Conservation (phyloP, 352 stramenopile species). For the Pythium plurisporium region DNA sequence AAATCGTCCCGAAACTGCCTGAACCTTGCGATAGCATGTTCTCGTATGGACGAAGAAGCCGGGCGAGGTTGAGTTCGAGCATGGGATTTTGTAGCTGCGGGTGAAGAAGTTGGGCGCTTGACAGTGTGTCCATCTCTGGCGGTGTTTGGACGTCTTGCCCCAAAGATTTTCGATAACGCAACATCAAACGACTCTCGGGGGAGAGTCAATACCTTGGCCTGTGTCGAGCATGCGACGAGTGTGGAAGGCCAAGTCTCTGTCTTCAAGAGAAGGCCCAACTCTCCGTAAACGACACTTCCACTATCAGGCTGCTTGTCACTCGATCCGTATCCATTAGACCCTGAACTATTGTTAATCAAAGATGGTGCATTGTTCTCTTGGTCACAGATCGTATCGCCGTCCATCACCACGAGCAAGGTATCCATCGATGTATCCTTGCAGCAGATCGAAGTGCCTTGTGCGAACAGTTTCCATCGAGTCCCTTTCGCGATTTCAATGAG, state of each 20-base stretch:
- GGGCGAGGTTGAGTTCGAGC: not conserved
- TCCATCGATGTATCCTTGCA: slow-evolving; percentile 29
- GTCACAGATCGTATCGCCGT: slow-evolving; percentile 22
- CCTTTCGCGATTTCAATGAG: slow-evolving; percentile 43
- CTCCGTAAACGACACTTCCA: slow-evolving; percentile 23
- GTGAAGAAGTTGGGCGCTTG: slow-evolving; percentile 35
- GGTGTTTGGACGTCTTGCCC: slow-evolving; percentile 25
- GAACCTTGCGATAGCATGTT: slow-evolving; percentile 8
- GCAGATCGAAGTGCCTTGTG: slow-evolving; percentile 22
- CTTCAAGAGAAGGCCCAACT: slow-evolving; percentile 44
- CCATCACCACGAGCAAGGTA: slow-evolving; percentile 37
- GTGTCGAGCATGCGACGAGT: slow-evolving; percentile 14
- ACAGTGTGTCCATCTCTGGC: slow-evolving; percentile 12
- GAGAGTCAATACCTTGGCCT: slow-evolving; percentile 29
- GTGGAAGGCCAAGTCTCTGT: slow-evolving; percentile 35
- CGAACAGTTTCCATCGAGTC: slow-evolving; percentile 31
- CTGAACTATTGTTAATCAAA: not conserved
- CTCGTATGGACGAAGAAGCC: not conserved
- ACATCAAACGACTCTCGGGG: slow-evolving; percentile 35
- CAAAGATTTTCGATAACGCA: slow-evolving; percentile 39
- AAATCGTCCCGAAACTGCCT: slow-evolving; percentile 2
- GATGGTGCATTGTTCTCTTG: not conserved
- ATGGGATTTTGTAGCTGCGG: slow-evolving; percentile 9
- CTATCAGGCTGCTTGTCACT: not conserved
- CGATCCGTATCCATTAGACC: slow-evolving; percentile 1